These are phyloP conservation scores for Phytophthora syringae DNA, from an alignment of 352 stramenopile species.

Conservation along the genomic window DNA sequence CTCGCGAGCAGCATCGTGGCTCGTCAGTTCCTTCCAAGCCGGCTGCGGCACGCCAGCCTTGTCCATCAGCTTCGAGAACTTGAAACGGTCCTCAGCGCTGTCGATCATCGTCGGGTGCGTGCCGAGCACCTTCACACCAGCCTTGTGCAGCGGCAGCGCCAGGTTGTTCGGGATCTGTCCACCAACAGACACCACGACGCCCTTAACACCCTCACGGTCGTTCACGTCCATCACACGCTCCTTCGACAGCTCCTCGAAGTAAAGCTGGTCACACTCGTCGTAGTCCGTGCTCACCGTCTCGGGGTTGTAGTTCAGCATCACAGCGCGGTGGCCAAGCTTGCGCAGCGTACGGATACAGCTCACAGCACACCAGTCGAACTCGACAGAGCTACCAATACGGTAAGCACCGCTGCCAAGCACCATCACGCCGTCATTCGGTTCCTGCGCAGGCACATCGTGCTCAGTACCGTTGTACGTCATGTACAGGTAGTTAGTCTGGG, in stretches of 20 bases:
- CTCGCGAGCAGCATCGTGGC: conserved; percentile 82
- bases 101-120: conserved; percentile 94
- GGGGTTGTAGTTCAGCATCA: conserved; percentile 98
- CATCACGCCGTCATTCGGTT: conserved; percentile 91
- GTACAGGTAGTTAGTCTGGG: conserved; percentile 98
- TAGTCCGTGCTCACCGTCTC: conserved; percentile 98
- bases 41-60: conserved; percentile 90
- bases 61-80: conserved; percentile 97
- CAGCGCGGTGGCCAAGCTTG: conserved; percentile 81
- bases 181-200: conserved; percentile 94
- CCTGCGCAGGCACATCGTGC: conserved; percentile 66
- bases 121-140: conserved; percentile 84
- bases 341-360: conserved; percentile 93
- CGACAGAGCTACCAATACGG: conserved; percentile 96
- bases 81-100: conserved; percentile 93
- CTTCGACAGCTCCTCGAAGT: conserved; percentile 96
- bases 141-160: conserved; percentile 90
- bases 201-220: conserved; percentile 83
- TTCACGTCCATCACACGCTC: conserved; percentile 97
- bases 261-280: conserved; percentile 97
- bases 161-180: conserved; percentile 98
- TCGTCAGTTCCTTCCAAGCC: conserved; percentile 91
- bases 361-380: conserved; percentile 98
- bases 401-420: conserved; percentile 96
- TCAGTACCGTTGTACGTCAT: conserved; percentile 95